Evolutionary conservation across 2,329 filamentous ascomycete species (phyloP).

Genomic region (Mollisiaceae sp.): DNA sequence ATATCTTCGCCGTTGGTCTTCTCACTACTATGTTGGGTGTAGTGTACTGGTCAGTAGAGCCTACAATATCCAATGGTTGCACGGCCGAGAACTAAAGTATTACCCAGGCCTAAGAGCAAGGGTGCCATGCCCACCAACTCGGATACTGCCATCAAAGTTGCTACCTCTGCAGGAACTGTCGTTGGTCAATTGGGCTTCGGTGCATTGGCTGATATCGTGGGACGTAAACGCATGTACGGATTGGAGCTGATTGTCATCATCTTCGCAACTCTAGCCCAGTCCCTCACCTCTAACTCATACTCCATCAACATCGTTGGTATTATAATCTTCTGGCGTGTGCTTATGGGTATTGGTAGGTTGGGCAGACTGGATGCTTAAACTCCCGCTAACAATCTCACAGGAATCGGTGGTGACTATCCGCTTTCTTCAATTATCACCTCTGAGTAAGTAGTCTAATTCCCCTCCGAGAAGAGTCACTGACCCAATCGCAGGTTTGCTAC

Average conservation of each 20-base stretch:
- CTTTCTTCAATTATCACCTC: conserved; percentile 84
- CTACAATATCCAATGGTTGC: neutral
- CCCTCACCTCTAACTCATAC: conserved; percentile 62
- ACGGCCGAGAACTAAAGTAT: neutral
- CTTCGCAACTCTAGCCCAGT: conserved; percentile 74
- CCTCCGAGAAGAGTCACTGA: neutral
- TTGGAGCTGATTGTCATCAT: conserved; percentile 80
- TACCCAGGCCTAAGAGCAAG: conserved; percentile 16
- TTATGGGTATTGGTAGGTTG: conserved; percentile 57
- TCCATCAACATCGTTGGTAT: conserved; percentile 56
- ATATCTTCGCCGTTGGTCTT: conserved; percentile 42
- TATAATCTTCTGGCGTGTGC: conserved; percentile 79
- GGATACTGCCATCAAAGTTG: conserved; percentile 83
- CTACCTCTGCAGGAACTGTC: conserved; percentile 81
- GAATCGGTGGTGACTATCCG: conserved; percentile 81
- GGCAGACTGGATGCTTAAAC: neutral
- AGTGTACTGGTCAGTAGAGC: conserved; percentile 26
- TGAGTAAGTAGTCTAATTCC: conserved; percentile 48
- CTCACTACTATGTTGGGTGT: conserved; percentile 32
- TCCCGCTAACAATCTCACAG: conserved; percentile 53
- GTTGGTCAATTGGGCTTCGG: conserved; percentile 82
- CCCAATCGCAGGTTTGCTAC: conserved; percentile 69
- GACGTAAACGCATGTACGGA: conserved; percentile 78
- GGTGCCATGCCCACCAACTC: conserved; percentile 67
- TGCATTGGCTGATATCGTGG: conserved; percentile 74